A percentile compares a stretch with the other conserved stretches of the same genome.
These are phyloP conservation scores for Bremia lactucae DNA, from an alignment of 352 stramenopile genomes.

Conservation along the genomic window DNA sequence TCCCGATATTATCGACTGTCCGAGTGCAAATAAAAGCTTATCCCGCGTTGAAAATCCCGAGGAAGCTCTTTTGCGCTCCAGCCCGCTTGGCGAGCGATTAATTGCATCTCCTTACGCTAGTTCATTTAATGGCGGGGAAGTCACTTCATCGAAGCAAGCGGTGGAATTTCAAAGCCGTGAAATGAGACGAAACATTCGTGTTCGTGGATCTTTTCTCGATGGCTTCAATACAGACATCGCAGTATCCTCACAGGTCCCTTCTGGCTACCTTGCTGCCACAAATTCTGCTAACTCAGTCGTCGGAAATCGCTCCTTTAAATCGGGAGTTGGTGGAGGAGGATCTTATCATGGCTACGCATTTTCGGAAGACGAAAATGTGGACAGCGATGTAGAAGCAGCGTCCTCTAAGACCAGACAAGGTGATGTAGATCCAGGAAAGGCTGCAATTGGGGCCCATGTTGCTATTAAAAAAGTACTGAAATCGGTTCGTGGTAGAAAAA, in stretches of 20 bases:
- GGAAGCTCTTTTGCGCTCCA: conserved; percentile 45
- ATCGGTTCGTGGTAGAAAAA: conserved; percentile 58
- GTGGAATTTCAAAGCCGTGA: conserved; percentile 9
- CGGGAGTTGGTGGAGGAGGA: conserved; percentile 2
- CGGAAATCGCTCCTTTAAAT: conserved; percentile 5
- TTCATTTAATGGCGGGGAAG: conserved; percentile 9
- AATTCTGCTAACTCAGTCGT: conserved; percentile 3
- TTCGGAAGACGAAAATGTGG: conserved; percentile 64
- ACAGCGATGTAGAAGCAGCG: conserved; percentile 52
- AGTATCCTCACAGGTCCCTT: conserved; percentile 12
- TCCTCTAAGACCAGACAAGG: conserved; percentile 15
- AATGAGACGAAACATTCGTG: conserved; percentile 33
- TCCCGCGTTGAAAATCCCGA: conserved; percentile 42
- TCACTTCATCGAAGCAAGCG: conserved; percentile 8
- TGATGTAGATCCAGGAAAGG: conserved; percentile 7
- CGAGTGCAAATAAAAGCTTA: too few species aligned
- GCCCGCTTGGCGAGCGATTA: conserved; percentile 43
- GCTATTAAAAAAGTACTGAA: conserved; percentile 66
- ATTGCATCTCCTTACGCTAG: conserved; percentile 24
- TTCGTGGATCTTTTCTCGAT: conserved; percentile 37
- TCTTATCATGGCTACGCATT: conserved; percentile 72
- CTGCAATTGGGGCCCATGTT: conserved; percentile 12
- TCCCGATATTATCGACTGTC: conserved; percentile 37
- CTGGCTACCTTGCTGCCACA: conserved; percentile 7
- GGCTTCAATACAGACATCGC: conserved; percentile 8